These are phyloP conservation scores for Ascochyta pisi DNA, from an alignment of 2,329 filamentous ascomycete species.

Conservation along the genomic window DNA sequence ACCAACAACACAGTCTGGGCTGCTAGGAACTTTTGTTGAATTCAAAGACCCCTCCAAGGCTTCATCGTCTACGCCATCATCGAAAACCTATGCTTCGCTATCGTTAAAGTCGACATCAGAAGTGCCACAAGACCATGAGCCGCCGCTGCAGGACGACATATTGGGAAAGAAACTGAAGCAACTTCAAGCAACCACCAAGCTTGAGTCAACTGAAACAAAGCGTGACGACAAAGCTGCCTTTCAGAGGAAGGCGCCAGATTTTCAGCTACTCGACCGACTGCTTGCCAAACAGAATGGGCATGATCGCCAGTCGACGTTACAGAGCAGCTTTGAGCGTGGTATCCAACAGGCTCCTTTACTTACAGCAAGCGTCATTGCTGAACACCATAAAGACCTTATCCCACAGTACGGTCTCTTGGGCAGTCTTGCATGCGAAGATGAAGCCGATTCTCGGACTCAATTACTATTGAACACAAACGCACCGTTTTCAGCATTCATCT, in stretches of 20 bases:
- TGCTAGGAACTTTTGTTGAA: no score
- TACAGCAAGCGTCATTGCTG: neutral
- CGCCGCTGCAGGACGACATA: neutral
- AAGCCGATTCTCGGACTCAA: neutral
- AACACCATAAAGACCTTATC: slow-evolving; percentile 18
- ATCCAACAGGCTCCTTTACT: slow-evolving; percentile 22
- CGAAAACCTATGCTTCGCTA: no score
- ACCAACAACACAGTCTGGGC: no score
- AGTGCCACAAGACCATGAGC: no score
- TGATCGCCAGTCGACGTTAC: no score
- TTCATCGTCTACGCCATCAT: no score
- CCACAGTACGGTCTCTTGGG: slow-evolving; percentile 24
- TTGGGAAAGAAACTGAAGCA: slow-evolving; percentile 4
- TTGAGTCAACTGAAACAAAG: neutral
- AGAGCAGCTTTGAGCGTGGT: neutral
- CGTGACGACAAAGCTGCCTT: no score
- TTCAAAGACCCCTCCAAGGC: no score
- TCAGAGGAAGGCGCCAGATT: slow-evolving; percentile 1
- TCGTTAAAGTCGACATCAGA: no score
- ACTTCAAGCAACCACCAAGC: neutral
- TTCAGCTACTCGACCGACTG: slow-evolving; percentile 1
- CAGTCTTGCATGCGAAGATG: neutral
- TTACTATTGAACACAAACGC: slow-evolving; percentile 62
- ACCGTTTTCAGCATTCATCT: slow-evolving; percentile 67
- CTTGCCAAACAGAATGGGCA: neutral